phyloP scores from a whole-genome alignment of 352 stramenopile species.

The Phytophthora pluvialis region DNA sequence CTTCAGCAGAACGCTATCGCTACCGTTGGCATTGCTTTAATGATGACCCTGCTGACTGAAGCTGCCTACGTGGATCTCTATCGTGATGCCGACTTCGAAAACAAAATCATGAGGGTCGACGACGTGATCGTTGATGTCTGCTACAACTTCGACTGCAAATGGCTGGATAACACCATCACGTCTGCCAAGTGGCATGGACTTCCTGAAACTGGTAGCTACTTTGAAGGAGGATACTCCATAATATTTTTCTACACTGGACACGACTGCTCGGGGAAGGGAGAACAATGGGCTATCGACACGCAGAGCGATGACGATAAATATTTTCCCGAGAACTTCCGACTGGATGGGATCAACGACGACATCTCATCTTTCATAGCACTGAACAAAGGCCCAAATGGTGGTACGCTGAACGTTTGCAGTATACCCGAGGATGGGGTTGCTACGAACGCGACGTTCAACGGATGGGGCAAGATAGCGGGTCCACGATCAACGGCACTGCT shows the following conservation, averaged over 20 bases:
- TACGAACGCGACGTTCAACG: neutral
- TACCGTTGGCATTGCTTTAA: neutral
- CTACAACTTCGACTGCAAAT: slow-evolving; percentile 12
- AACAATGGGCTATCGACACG: neutral
- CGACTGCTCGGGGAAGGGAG: neutral
- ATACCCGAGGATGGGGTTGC: neutral
- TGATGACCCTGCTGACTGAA: neutral
- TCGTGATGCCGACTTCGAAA: slow-evolving; percentile 1
- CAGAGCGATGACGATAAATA: slow-evolving; percentile 11
- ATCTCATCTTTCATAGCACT: slow-evolving; percentile 7
- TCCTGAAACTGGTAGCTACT: slow-evolving; percentile 1
- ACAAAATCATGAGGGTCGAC: slow-evolving; percentile 6
- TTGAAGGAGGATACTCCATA: neutral
- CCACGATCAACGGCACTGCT: neutral
- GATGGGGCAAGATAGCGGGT: neutral
- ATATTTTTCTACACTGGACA: slow-evolving; percentile 12
- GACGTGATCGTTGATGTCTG: slow-evolving; percentile 4
- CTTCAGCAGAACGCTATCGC: neutral
- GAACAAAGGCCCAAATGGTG: neutral
- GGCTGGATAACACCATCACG: neutral
- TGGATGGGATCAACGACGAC: slow-evolving; percentile 17
- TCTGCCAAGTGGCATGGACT: too few relatives aligned
- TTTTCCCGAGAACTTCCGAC: slow-evolving; percentile 18
- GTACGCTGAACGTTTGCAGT: neutral
- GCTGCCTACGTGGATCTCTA: slow-evolving; percentile 10